Evolutionary conservation across 768 basidiomycete species (phyloP), one percentile per base, ranked within the genome.

Genomic region (Exidia glandulosa): DNA sequence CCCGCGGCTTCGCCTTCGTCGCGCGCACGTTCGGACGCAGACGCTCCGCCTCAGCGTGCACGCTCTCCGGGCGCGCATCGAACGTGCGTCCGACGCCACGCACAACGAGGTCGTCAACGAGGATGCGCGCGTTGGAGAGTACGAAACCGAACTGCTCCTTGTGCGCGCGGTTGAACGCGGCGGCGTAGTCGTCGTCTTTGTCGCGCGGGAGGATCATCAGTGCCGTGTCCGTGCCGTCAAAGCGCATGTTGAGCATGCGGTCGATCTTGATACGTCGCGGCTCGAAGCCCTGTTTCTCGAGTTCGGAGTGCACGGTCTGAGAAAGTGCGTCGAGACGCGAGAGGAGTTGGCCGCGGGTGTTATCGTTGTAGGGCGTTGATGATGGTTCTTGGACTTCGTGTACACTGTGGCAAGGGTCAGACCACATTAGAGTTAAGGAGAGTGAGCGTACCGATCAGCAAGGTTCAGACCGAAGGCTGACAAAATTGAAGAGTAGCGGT

Each of bases 391-490:
- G 94, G 2, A 86, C 75, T 67, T 96, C 94, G 66, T 80, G 86
- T 3, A 86, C 91, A 5, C 92, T 91, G 19, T 32, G 45, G 13
- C 29, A 30, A 62, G 52, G 57, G 33, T 47, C 29, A 16, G 23
- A 16, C 7, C 32, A 0, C 2, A 16, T 23, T 61, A 13, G 63
- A 36, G 50, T 25, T 58, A 57, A 56, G 19, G 23, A 31, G 19
- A 2, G 37, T 31, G 34, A 31, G 33, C 23, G 2, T 13, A 48
- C 80, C 81, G 77, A 70, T 95, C 91, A 3, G 93, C 91, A 9
- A 94, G 78, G 7, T 91, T 90, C n/a, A 96, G 82, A 0, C 94
- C 94, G 65, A 94, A 97, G 0, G 94, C 94, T 1, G 91, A 94
- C 3, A 97, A 76, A 59, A 97, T 90, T 5, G 93, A 95, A 58